Percentiles rank a stretch among this genome's conserved stretches.
phyloP scores from a whole-genome alignment of 306 rosid genomes.

The Phaseolus lunatus region DNA sequence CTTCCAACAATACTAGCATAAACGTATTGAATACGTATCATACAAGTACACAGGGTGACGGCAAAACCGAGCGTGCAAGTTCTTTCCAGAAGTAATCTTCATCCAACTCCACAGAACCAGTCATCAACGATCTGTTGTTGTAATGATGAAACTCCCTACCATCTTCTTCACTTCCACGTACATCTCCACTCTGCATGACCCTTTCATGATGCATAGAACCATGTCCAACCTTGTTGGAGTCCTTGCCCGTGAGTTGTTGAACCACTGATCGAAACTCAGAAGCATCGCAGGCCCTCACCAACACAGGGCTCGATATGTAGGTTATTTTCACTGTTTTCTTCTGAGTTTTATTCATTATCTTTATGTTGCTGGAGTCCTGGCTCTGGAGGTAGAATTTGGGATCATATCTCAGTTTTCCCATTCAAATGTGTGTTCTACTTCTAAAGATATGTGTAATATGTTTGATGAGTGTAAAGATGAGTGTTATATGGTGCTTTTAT shows the following conservation, averaged over 20 bases:
- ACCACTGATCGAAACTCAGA: slow-evolving; percentile 48
- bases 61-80: slow-evolving; percentile 10
- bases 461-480: not conserved
- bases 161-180: not conserved
- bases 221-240: slow-evolving; percentile 13
- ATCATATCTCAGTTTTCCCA: slow-evolving; percentile 11
- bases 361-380: not conserved
- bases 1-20: not conserved
- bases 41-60: slow-evolving; percentile 31
- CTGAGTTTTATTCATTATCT: not conserved
- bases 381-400: not conserved
- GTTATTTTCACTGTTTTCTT: slow-evolving; percentile 44
- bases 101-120: slow-evolving; percentile 17
- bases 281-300: slow-evolving; percentile 46
- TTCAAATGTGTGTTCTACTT: not conserved
- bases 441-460: too few relatives aligned
- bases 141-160: not conserved
- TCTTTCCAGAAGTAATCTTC: slow-evolving; percentile 47
- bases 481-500: not conserved
- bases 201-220: not conserved
- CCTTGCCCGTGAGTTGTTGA: slow-evolving; percentile 50
- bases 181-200: not conserved
- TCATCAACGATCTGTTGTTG: not conserved
- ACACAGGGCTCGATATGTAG: slow-evolving; percentile 44
- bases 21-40: not conserved